These are phyloP conservation scores for Lentinula aciculospora DNA, from an alignment of 768 basidiomycete species.

Conservation along the genomic window DNA sequence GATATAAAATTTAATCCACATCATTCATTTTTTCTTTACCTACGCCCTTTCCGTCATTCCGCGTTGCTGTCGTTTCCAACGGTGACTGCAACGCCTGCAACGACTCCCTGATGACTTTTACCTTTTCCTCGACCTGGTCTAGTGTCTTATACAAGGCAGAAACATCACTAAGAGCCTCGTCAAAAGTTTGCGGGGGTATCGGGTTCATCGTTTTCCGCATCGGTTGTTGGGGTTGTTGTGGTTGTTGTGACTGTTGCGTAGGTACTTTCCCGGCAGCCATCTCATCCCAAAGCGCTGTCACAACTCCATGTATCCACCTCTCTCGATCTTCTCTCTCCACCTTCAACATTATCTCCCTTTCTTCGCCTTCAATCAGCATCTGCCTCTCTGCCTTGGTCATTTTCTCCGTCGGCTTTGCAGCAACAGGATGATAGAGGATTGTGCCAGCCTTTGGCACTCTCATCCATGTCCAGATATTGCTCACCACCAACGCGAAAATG, in stretches of 20 bases:
- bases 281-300: constrained; percentile 71
- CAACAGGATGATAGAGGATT: constrained; percentile 8
- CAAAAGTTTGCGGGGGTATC: constrained; percentile 1
- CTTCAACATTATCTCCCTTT: constrained; percentile 13
- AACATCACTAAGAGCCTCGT: constrained; percentile 30
- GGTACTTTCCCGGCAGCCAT: constrained; percentile 40
- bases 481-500: constrained; percentile 66
- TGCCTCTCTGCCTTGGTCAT: constrained; percentile 37
- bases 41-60: neutral
- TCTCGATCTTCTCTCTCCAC: constrained; percentile 62
- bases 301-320: constrained; percentile 68
- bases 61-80: neutral
- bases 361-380: constrained; percentile 40
- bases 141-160: constrained; percentile 41
- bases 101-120: constrained; percentile 40
- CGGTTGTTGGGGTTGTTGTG: no score
- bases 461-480: constrained; percentile 67
- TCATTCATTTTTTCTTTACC: neutral
- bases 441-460: constrained; percentile 20
- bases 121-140: constrained; percentile 53
- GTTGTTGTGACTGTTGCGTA: constrained; percentile 9
- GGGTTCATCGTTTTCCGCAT: constrained; percentile 1
- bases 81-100: constrained; percentile 13
- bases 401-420: constrained; percentile 17
- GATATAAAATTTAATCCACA: neutral